These are phyloP conservation scores for Microsporum audouinii DNA, from an alignment of 2,329 filamentous ascomycete species.

Conservation along the genomic window DNA sequence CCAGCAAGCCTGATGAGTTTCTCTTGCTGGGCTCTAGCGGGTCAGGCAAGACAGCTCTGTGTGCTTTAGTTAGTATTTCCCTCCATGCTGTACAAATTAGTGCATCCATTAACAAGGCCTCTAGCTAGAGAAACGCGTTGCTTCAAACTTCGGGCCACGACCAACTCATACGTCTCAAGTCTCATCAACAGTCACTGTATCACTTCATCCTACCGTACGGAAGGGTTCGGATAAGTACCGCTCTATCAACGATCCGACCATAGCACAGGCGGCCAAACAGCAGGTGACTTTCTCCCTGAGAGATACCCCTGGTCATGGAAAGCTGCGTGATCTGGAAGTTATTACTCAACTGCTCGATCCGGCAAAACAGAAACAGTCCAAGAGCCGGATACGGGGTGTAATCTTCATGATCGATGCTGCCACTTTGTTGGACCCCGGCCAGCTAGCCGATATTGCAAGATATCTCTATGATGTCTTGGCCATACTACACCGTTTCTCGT, in stretches of 20 bases:
- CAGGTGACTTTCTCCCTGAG: conserved; percentile 30
- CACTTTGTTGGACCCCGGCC: conserved; percentile 38
- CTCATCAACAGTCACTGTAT: conserved; percentile 45
- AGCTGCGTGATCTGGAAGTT: conserved; percentile 57
- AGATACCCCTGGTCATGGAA: conserved; percentile 92
- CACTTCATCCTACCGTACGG: conserved; percentile 42
- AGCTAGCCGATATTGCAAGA: conserved; percentile 59
- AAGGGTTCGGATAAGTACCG: conserved; percentile 53
- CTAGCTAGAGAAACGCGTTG: conserved; percentile 36
- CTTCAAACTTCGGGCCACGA: conserved; percentile 27
- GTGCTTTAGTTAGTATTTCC: conserved; percentile 53
- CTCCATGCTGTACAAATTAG: not conserved
- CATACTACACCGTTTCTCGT: conserved; percentile 58
- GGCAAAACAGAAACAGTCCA: conserved; percentile 27
- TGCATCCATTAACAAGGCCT: not conserved
- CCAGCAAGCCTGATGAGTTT: conserved; percentile 57
- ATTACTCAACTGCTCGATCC: conserved; percentile 30
- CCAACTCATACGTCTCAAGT: conserved; percentile 53
- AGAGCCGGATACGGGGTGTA: conserved; percentile 44
- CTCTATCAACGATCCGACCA: conserved; percentile 52
- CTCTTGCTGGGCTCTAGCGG: conserved; percentile 72
- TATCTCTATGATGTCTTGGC: conserved; percentile 89
- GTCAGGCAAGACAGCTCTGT: conserved; percentile 75
- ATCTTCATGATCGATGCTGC: conserved; percentile 86
- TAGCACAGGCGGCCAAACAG: conserved; percentile 42